Base-by-base conservation (phyloP, 2,329 filamentous ascomycete genomes). In the Chalaropsis ovoidea region DNA sequence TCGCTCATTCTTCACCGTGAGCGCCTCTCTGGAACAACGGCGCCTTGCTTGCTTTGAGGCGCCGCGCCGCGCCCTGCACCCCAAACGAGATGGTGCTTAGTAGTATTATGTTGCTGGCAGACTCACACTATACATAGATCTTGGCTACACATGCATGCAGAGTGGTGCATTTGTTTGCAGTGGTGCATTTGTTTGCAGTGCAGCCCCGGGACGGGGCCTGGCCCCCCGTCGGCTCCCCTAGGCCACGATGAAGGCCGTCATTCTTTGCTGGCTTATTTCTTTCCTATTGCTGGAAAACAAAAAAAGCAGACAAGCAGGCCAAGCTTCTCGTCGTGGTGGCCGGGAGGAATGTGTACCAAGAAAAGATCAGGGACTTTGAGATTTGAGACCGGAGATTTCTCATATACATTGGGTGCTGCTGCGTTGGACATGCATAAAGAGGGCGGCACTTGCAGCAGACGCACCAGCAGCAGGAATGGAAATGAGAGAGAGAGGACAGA, bases 311-410 rank as follows among this genome's bases (percentile, higher is more conserved):
- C 31, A 31, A 6, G 31, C 31, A 49, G 11, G 47, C 47, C 17
- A 22, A 19, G n/a, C 43, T 8, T 19, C 43, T 31, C 17, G 49
- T 31, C 13, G 49, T n/a, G 27, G 22, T 31, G 24, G 52, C 17
- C 13, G 27, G 22, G 4, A 56, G 52, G 52, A 56, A 56, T 56
- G 52, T 31, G 52, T 15, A 56, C 52, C 27, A 56, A 56, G 52
- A 56, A 56, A 56, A 56, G 22, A 56, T n/a, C 52, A n/a, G 52
- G 17, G 52, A 35, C 52, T 56, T 56, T 56, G 6, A 56, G 52
- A 56, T 56, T 56, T 56, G 6, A 56, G 52, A 56, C 22, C 52
- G 52, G 52, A 56, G 52, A 56, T 31, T 56, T 56, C 52, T 56
- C 52, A 56, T 17, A 56, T 35, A 27, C 4, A 31, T 6, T 27